Base-by-base conservation (phyloP, 768 basidiomycete genomes). In the Dendrothele bispora region DNA sequence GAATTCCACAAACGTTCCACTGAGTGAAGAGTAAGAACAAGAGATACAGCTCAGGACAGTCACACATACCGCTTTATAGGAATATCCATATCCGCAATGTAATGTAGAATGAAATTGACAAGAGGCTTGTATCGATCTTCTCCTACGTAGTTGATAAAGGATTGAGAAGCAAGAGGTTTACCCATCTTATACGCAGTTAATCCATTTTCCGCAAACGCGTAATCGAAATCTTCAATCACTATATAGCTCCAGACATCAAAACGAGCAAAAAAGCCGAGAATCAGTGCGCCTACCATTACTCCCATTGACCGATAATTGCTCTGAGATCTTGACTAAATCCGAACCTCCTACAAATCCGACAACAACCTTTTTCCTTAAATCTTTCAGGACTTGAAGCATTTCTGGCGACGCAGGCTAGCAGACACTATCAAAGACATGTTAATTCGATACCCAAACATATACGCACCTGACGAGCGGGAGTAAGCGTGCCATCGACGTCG, bases 1-100 rank as follows among this genome's bases (percentile, higher is more conserved):
- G 71, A 94, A 98, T 69, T 99, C 97, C 53, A 98, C 73, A 60
- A 99, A 99, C 2, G 97, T 99, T 37, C 97, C 97, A 39, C 97
- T 74, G 49, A n/a, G n/a, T n/a, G n/a, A 42, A 46, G 15, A n/a
- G 4, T 7, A 48, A 20, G 29, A 35, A 28, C 35, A 18, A 22
- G 11, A 29, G n/a, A n/a, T 39, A 29, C 17, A 26, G 18, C 11
- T n/a, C 26, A 17, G 34, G n/a, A 25, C 10, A 28, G 26, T 10
- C 32, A 48, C 41, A 50, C 68, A 18, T 50, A 90, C 95, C 95
- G 82, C 70, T 95, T 95, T 68, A 97, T 85, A 1, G 95, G 97
- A 49, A 95, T 75, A 57, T 98, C 95, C 51, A 98, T 58, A 63
- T 98, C 95, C 10, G 94, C 91, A 52, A 98, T 66, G 65, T 97